phyloP scores from a whole-genome alignment of 805 yeast species.

The Lipomyces mesembrius region DNA sequence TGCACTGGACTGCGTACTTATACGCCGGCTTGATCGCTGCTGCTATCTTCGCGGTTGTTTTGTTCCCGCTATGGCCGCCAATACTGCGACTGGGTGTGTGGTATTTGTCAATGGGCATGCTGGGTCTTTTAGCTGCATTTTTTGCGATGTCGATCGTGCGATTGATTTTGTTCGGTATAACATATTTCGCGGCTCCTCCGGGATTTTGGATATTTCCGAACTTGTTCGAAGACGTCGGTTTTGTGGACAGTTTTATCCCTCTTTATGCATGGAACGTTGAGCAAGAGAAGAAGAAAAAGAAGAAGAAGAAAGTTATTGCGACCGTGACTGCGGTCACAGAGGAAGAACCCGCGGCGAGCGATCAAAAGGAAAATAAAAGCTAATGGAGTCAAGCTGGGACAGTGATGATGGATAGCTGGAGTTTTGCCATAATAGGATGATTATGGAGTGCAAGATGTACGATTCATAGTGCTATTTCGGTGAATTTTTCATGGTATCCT shows the following conservation, averaged over 20 bases:
- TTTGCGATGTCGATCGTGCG: conserved; percentile 80
- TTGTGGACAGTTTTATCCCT: conserved; percentile 89
- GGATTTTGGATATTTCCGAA: conserved; percentile 98
- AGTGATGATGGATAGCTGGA: not conserved
- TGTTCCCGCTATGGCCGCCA: conserved; percentile 95
- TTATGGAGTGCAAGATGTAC: not conserved
- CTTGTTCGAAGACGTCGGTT: conserved; percentile 92
- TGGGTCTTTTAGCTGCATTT: conserved; percentile 75
- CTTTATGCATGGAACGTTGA: conserved; percentile 73
- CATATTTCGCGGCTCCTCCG: conserved; percentile 61
- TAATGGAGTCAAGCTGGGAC: not conserved
- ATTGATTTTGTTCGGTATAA: conserved; percentile 65
- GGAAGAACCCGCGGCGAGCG: conserved; percentile 8
- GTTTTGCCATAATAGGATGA: not conserved
- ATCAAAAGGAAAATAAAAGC: not conserved
- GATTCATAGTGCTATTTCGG: not conserved
- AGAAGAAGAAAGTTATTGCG: conserved; percentile 13
- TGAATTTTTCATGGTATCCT: not conserved
- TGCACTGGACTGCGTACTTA: conserved; percentile 64
- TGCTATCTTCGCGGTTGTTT: conserved; percentile 63
- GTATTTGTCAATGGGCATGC: conserved; percentile 77
- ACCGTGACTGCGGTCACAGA: conserved; percentile 14
- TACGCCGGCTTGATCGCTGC: conserved; percentile 70
- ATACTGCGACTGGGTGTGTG: conserved; percentile 89
- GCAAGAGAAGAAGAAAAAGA: conserved; percentile 33